These are phyloP conservation scores for Stemphylium lycopersici DNA, from an alignment of 2,329 filamentous ascomycete species.

Conservation along the genomic window DNA sequence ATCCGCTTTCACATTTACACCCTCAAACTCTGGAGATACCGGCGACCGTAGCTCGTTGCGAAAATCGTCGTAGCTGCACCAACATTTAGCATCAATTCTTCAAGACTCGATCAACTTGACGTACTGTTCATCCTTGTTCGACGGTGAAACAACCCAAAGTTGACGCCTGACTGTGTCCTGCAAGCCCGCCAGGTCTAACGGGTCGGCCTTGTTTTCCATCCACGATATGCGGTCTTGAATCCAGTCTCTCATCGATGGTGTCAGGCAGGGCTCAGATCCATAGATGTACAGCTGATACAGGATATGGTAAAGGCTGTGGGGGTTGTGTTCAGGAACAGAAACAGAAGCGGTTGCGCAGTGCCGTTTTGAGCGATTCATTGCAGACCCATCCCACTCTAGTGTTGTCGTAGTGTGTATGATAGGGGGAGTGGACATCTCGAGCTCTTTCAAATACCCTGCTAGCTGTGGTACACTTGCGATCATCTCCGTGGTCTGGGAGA, in stretches of 20 bases:
- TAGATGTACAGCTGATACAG: slow-evolving; percentile 27
- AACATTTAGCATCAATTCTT: too few species aligned
- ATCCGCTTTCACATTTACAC: too few species aligned
- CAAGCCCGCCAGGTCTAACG: too few species aligned
- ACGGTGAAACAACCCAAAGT: too few species aligned
- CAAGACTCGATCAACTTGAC: too few species aligned
- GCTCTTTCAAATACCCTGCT: slow-evolving; percentile 20
- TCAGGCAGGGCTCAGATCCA: slow-evolving; percentile 17
- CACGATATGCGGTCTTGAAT: slow-evolving; percentile 18
- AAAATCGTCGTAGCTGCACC: too few species aligned
- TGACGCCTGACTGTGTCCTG: too few species aligned
- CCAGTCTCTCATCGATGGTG: slow-evolving; percentile 21
- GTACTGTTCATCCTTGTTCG: too few species aligned
- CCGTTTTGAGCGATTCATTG: neutral
- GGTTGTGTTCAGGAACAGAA: neutral
- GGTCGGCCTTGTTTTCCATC: too few species aligned
- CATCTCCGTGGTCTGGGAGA: slow-evolving; percentile 26
- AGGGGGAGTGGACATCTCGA: neutral
- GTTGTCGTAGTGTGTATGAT: neutral
- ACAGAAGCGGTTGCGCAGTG: neutral
- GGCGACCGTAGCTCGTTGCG: too few species aligned
- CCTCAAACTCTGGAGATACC: too few species aligned
- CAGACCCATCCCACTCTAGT: neutral
- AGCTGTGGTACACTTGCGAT: slow-evolving; percentile 35
- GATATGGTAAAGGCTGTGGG: slow-evolving; percentile 27